Evolutionary conservation across 768 basidiomycete genomes (phyloP).

Genomic region (Pisolithus orientalis): DNA sequence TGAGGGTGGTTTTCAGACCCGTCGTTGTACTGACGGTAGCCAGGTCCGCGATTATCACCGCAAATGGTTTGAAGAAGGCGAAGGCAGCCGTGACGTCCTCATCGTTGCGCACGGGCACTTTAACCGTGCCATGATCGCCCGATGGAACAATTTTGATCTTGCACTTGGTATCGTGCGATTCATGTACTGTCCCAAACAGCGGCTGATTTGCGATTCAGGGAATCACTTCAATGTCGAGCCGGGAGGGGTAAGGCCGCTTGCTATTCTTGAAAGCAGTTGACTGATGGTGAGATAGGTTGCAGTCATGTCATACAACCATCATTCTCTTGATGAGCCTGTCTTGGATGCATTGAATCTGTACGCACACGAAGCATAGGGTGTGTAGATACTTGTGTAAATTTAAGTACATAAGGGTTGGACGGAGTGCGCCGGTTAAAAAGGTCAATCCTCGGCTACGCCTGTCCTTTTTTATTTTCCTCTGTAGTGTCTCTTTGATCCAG

Average conservation of each 20-base stretch:
- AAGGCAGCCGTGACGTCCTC: conserved; percentile 69
- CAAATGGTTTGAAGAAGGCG: conserved; percentile 60
- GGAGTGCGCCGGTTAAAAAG: too few relatives aligned
- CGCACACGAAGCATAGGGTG: conserved; percentile 32
- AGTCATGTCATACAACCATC: conserved; percentile 81
- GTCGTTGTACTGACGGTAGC: conserved; percentile 3
- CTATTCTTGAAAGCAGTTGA: not conserved
- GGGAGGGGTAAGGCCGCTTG: conserved; percentile 51
- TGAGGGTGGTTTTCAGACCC: conserved; percentile 7
- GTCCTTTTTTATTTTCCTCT: conserved; percentile 7
- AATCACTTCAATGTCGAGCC: conserved; percentile 83
- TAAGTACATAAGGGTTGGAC: too few relatives aligned
- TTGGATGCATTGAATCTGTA: conserved; percentile 70
- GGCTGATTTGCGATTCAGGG: conserved; percentile 33
- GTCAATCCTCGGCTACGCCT: not conserved
- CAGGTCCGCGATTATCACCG: conserved; percentile 72
- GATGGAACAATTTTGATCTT: conserved; percentile 74
- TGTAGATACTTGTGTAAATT: too few relatives aligned
- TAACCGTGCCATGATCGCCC: conserved; percentile 68
- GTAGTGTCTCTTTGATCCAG: conserved; percentile 4
- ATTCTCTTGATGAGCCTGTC: conserved; percentile 68
- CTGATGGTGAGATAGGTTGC: conserved; percentile 46
- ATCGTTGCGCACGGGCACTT: conserved; percentile 89
- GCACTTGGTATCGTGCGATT: conserved; percentile 37
- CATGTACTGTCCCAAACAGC: not conserved